Percentiles rank a stretch among this genome's conserved stretches.
Conservation (phyloP, 2,329 filamentous ascomycete species). For the Fusarium sp. region DNA sequence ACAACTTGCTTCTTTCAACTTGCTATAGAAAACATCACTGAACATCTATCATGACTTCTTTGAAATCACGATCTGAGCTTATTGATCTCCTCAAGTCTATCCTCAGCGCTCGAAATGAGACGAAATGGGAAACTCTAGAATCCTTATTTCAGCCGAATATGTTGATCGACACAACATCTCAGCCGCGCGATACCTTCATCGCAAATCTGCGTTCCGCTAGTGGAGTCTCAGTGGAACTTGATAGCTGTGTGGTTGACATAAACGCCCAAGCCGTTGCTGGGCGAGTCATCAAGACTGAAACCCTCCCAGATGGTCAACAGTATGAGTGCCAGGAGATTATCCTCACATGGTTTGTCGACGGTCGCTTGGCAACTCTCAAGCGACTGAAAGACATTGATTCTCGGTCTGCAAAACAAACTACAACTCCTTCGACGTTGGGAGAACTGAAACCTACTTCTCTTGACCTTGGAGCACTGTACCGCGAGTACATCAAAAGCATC, state of each 20-base stretch:
- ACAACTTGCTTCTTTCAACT: background rate
- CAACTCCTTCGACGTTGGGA: background rate
- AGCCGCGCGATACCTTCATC: background rate
- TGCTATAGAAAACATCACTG: accelerated
- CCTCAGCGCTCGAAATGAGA: background rate
- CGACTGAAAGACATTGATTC: background rate
- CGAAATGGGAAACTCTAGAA: background rate
- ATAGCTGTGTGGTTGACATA: slow-evolving; percentile 10
- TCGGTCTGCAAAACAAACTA: background rate
- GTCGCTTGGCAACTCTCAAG: background rate
- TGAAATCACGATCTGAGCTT: background rate
- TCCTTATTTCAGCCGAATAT: background rate
- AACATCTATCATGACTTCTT: background rate
- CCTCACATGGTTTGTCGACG: slow-evolving; percentile 8
- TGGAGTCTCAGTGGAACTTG: background rate
- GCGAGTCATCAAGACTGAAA: background rate
- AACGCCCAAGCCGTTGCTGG: slow-evolving; percentile 1
- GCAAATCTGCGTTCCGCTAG: accelerated
- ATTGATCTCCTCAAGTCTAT: background rate
- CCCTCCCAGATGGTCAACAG: accelerated
- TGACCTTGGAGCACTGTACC: background rate
- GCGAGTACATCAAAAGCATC: slow-evolving; percentile 15
- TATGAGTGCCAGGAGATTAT: slow-evolving; percentile 11
- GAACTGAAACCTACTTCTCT: background rate
- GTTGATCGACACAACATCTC: background rate